These are phyloP conservation scores for Globisporangium uncinulatum DNA, from an alignment of 352 stramenopile species.

Conservation along the genomic window DNA sequence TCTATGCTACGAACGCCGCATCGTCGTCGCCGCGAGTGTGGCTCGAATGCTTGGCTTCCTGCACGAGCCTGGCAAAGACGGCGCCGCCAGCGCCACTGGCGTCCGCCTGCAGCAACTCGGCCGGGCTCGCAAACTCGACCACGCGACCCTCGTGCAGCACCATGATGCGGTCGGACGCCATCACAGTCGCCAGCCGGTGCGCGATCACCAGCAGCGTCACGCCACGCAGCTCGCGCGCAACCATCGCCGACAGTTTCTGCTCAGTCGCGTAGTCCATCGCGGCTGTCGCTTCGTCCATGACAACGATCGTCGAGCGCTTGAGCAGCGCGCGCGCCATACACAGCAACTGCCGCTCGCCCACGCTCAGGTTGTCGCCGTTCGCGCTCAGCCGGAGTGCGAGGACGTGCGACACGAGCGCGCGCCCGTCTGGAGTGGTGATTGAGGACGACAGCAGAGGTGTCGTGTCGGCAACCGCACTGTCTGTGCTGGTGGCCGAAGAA, in stretches of 20 bases:
- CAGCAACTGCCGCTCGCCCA: constrained; percentile 90
- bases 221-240: constrained; percentile 77
- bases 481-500: too few relatives aligned
- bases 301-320: constrained; percentile 48
- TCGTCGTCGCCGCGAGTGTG: too few relatives aligned
- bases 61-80: too few relatives aligned
- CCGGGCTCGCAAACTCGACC: constrained; percentile 76
- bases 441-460: not conserved
- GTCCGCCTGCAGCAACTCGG: constrained; percentile 4
- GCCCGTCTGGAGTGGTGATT: not conserved
- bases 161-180: constrained; percentile 83
- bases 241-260: constrained; percentile 47
- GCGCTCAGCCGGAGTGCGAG: constrained; percentile 85
- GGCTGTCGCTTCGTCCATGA: constrained; percentile 71
- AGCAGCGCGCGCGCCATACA: constrained; percentile 67
- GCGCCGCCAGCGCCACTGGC: too few relatives aligned
- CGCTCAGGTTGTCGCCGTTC: constrained; percentile 87
- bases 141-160: constrained; percentile 80
- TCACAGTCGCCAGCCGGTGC: constrained; percentile 87
- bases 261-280: constrained; percentile 79
- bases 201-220: constrained; percentile 91
- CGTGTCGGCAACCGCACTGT: not conserved
- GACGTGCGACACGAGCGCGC: constrained; percentile 38
- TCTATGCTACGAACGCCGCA: too few relatives aligned
- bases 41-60: too few relatives aligned